These are phyloP conservation scores for Beauveria caledonica DNA, from an alignment of 2,329 filamentous ascomycete species.

Conservation along the genomic window DNA sequence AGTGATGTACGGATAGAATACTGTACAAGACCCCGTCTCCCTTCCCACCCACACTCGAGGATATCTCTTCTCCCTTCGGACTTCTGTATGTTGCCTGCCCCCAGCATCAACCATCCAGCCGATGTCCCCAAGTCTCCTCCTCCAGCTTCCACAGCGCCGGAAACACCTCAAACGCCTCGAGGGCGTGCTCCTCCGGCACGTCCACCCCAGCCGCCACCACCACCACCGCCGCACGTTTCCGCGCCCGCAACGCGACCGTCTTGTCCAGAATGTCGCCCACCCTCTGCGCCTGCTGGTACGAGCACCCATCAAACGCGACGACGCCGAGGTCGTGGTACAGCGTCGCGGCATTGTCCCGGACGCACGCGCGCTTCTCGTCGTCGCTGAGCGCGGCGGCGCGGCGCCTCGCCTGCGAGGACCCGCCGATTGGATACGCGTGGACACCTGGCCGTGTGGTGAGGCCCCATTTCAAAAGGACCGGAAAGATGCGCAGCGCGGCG, in stretches of 20 bases:
- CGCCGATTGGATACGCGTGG: background rate
- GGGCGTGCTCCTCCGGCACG: background rate
- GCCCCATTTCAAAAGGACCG: conserved; percentile 1
- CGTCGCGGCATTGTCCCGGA: background rate
- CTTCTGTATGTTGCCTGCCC: background rate
- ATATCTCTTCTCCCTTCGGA: background rate
- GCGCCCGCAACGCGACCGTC: conserved; percentile 14
- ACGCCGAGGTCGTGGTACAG: conserved; percentile 26
- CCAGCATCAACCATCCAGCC: conserved; percentile 43
- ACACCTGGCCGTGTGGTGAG: background rate
- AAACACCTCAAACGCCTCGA: conserved; percentile 48
- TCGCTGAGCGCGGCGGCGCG: background rate
- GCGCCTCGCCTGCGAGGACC: background rate
- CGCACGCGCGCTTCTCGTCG: background rate
- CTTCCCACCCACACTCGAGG: no score
- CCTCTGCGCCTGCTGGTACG: conserved; percentile 13
- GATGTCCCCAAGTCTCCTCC: conserved; percentile 60
- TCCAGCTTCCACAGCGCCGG: conserved; percentile 56
- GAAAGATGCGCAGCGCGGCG: background rate
- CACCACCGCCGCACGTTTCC: background rate
- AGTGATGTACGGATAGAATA: no score
- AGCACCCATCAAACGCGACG: conserved; percentile 22
- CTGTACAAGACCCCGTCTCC: no score
- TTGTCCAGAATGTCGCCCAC: conserved; percentile 20
- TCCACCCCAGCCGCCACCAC: background rate